Evolutionary conservation across 257 asterid species (phyloP), one percentile per base, ranked within the genome.

Genomic region (Paulownia fortunei): DNA sequence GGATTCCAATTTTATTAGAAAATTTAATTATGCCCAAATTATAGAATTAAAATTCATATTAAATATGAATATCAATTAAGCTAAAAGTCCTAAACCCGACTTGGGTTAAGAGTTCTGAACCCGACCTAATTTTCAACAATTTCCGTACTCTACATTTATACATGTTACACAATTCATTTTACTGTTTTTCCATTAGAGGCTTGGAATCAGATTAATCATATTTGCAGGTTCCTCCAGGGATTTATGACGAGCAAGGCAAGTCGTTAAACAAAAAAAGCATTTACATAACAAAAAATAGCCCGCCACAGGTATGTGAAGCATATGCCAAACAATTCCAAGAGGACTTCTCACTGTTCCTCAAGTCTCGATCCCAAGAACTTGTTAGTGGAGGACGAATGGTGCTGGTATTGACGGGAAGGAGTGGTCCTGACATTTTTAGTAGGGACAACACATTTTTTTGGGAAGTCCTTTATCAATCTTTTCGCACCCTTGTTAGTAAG

Each of bases 301-400:
- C 90, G 19, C 67, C 77, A 32, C 42, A 52, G 76, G 92, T 90
- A 39, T 60, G 82, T 8, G 51, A 77, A 65, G 90, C 89, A 0
- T 90, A 90, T 59, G 23, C 56, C 18, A 42, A 62, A 13, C 96
- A 88, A 26, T 90, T 90, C 80, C 51, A 77, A 18, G 79, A 82
- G 67, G 96, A 88, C 54, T 88, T 90, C 37, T 75, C 86, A 6
- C 2, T 78, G 69, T 90, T 90, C 81, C 85, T 90, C 9, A 41
- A 68, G 47, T 83, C 86, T 55, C 69, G 96, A 39, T 82, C 96
- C 0, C 51, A 41, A 46, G 96, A 90, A 75, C 76, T 88, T 1
- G 76, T 85, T 2, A 34, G 41, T 5, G 89, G 90, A 44, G 96
- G 93, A 39, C 77, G 79, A 24, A 84, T 90, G 92, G 87, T 80